phyloP scores from a whole-genome alignment of 1,284 basidiomycete genomes.

The Cystobasidium sp. region DNA sequence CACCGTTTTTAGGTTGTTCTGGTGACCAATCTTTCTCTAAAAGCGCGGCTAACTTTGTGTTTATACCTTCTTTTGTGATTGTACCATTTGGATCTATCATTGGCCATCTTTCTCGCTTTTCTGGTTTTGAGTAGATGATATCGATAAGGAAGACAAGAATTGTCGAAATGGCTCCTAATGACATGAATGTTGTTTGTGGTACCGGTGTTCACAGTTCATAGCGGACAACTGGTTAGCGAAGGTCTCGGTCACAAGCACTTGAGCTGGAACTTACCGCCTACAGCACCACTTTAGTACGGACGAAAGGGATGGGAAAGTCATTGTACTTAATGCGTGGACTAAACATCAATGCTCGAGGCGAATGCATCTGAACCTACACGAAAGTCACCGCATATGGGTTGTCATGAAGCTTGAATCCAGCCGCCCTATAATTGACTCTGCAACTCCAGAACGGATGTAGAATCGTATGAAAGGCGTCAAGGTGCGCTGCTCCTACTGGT shows the following conservation, averaged over 20 bases:
- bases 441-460: background rate
- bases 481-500: too few species aligned
- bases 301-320: too few species aligned
- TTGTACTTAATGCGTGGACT: background rate
- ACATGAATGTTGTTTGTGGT: too few species aligned
- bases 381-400: conserved; percentile 25
- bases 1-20: background rate
- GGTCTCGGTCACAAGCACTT: background rate
- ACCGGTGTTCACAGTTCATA: too few species aligned
- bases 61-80: conserved; percentile 3
- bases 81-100: conserved; percentile 23
- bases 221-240: background rate
- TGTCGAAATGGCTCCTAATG: conserved; percentile 20
- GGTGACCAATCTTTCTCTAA: background rate
- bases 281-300: background rate
- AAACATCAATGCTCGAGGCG: background rate
- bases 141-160: conserved; percentile 29
- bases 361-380: background rate
- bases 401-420: conserved; percentile 1
- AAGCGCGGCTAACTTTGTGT: background rate
- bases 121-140: conserved; percentile 14
- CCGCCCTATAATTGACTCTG: background rate
- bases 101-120: conserved; percentile 10
- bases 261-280: conserved; percentile 6
- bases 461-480: too few species aligned